Evolutionary conservation across 2,329 filamentous ascomycete genomes (phyloP), one percentile per base, ranked within the genome.

Genomic region (Phialophora verrucosa): DNA sequence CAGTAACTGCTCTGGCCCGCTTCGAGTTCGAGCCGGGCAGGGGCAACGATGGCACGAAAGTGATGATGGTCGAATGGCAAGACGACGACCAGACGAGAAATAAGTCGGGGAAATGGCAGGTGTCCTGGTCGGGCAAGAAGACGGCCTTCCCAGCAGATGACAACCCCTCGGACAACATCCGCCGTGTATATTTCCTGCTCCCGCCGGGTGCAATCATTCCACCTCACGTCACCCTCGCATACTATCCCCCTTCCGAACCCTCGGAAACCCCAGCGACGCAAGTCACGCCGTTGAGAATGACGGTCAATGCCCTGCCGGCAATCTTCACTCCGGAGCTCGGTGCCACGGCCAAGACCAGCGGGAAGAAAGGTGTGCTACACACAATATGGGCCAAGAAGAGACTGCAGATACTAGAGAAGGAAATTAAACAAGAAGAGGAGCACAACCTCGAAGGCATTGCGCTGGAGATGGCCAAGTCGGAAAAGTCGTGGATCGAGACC

Each of bases 41-140:
- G 76, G 90, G 88, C 58, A 91, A 92, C 73, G 90, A 93, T 70
- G 92, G 92, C 49, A 96, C 92, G 69, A 97, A 96, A 81, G 89
- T 97, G 69, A 82, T 97, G 73, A 95, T 97, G 92, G 89, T 96
- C 47, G 92, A 97, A 77, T 97, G 93, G 93, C 88, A 91, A 75
- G 87, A 89, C 60, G 84, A 85, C 70, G 80, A 84, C 66, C 77
- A 80, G 50, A 83, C 80, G 2, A 78, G 81, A 59, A 78, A 78
- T 11, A 70, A 83, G 17, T 75, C 74, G 0, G 85, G 83, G 2
- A 84, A 84, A 66, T 96, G 92, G 92, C 86, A 90, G 65, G 88
- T 96, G 23, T 90, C 87, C 1, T 96, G 93, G 92, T 87, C 93
- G 50, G 90, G 91, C 53, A 96, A 95, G 77, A 87, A 84, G 31